Conservation (phyloP, 2,329 filamentous ascomycete genomes). For the Trichoderma sp. region DNA sequence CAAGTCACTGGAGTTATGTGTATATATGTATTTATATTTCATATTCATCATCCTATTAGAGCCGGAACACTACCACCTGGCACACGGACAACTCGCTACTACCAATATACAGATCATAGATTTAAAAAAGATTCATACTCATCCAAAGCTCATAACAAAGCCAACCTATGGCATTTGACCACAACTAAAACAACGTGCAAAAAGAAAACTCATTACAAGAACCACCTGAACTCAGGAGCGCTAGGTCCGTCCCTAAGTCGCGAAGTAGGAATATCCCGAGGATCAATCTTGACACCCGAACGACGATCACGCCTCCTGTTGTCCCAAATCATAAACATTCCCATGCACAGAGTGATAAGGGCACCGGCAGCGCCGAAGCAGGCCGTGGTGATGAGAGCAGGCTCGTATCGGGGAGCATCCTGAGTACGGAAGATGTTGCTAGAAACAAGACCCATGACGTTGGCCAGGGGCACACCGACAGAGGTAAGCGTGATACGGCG, state of each 20-base stretch:
- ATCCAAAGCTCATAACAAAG: not conserved
- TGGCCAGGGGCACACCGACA: conserved; percentile 71
- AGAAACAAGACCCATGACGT: conserved; percentile 70
- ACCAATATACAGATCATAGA: not conserved
- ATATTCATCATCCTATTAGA: not conserved
- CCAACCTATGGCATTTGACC: not conserved
- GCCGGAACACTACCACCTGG: not conserved
- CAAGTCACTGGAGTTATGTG: not conserved
- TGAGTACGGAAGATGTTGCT: conserved; percentile 65
- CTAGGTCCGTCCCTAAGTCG: conserved; percentile 48
- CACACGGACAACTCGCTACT: not conserved
- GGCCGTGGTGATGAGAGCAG: conserved; percentile 62
- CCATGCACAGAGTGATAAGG: conserved; percentile 52
- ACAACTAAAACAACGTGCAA: not conserved
- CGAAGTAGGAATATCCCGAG: conserved; percentile 49
- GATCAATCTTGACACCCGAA: conserved; percentile 45
- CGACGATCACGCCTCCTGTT: conserved; percentile 53
- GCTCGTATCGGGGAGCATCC: conserved; percentile 65
- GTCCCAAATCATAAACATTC: conserved; percentile 58
- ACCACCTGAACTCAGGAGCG: conserved; percentile 50
- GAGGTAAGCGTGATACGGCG: conserved; percentile 67
- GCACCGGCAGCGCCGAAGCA: conserved; percentile 61
- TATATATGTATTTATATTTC: not conserved
- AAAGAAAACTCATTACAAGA: conserved; percentile 31
- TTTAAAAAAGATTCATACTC: conserved; percentile 1